Evolutionary conservation across 805 yeast species (phyloP).

Genomic region (Hanseniaspora pseudoguilliermondii): DNA sequence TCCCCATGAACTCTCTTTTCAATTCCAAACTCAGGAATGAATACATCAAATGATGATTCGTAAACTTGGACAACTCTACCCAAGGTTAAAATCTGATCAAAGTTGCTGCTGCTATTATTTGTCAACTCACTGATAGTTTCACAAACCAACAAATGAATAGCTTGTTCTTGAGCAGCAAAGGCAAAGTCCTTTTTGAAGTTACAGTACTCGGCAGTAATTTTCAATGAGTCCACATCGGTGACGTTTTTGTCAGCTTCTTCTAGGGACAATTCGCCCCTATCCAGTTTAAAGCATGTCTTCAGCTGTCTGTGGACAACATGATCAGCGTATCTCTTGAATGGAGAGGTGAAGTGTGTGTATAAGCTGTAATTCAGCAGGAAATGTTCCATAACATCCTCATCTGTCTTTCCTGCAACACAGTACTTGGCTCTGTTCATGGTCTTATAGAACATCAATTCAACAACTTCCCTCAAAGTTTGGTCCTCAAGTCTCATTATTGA

Average conservation of each 20-base stretch:
- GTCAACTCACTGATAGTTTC: conserved; percentile 70
- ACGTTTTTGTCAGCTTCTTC: conserved; percentile 43
- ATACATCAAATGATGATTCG: conserved; percentile 90
- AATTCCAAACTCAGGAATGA: conserved; percentile 84
- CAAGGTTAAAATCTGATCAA: conserved; percentile 73
- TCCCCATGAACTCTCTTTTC: conserved; percentile 96
- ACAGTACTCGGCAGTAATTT: conserved; percentile 80
- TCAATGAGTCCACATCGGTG: conserved; percentile 55
- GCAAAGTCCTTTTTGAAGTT: conserved; percentile 94
- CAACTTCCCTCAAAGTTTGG: conserved; percentile 49
- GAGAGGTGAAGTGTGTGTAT: conserved; percentile 89
- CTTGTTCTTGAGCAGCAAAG: conserved; percentile 84
- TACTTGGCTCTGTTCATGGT: conserved; percentile 78
- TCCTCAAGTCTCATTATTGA: conserved; percentile 57
- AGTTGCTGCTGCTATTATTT: conserved; percentile 38
- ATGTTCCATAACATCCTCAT: conserved; percentile 64
- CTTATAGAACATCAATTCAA: conserved; percentile 69
- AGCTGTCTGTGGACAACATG: conserved; percentile 85
- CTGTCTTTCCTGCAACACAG: conserved; percentile 76
- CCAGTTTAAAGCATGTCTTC: conserved; percentile 40
- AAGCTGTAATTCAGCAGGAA: conserved; percentile 71
- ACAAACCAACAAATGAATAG: conserved; percentile 71
- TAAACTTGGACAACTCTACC: conserved; percentile 86
- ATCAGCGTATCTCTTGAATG: conserved; percentile 85
- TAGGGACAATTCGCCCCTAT: conserved; percentile 24